phyloP scores from a whole-genome alignment of 2,329 filamentous ascomycete genomes.

The Dactylonectria macrodidyma region DNA sequence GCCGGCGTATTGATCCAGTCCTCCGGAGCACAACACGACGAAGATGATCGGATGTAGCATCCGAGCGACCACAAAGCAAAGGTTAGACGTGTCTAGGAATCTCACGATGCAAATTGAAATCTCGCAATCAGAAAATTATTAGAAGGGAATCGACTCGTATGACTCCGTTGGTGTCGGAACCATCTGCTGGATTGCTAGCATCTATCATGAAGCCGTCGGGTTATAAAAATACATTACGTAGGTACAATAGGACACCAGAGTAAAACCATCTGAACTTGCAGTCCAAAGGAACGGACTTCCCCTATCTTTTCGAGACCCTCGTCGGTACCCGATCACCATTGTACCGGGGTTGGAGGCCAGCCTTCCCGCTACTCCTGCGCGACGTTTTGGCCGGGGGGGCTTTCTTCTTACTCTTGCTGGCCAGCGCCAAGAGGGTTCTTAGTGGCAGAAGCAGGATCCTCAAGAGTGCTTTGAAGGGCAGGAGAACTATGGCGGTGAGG shows the following conservation, averaged over 20 bases:
- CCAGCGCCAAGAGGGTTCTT: conserved; percentile 53
- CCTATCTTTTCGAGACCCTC: conserved; percentile 51
- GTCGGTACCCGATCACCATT: conserved; percentile 54
- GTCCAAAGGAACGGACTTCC: not conserved
- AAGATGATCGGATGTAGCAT: not conserved
- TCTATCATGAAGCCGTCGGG: conserved; percentile 1
- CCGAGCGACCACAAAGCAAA: not conserved
- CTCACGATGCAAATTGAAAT: not conserved
- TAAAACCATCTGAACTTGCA: conserved; percentile 18
- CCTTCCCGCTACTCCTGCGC: conserved; percentile 45
- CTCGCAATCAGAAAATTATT: not conserved
- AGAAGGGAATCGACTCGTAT: conserved; percentile 3
- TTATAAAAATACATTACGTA: conserved; percentile 22
- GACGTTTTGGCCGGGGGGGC: conserved; percentile 40
- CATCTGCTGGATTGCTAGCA: not conserved
- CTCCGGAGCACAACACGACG: not conserved
- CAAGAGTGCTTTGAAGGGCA: conserved; percentile 60
- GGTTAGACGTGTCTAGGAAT: not conserved
- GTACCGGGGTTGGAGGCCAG: conserved; percentile 50
- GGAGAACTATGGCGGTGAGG: conserved; percentile 51
- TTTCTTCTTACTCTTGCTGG: conserved; percentile 53
- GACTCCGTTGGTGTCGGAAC: not conserved
- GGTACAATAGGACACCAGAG: not conserved
- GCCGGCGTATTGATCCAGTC: conserved; percentile 8
- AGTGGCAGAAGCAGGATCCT: conserved; percentile 61